phyloP scores from a whole-genome alignment of 768 basidiomycete genomes.

The Auricularia auricula-judae region DNA sequence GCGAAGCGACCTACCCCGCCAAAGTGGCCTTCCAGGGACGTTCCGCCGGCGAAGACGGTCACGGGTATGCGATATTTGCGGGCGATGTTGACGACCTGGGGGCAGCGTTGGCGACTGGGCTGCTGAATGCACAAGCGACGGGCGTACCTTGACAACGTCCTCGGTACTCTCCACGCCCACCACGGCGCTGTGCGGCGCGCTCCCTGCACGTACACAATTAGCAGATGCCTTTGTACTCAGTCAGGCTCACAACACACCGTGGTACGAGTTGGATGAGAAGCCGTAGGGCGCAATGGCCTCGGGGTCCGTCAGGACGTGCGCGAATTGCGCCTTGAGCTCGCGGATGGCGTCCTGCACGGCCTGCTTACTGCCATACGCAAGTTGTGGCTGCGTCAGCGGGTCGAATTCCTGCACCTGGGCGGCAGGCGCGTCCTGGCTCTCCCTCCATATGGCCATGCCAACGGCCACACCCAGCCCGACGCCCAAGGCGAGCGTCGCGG shows the following conservation, averaged over 20 bases:
- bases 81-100: conserved; percentile 56
- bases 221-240: background rate
- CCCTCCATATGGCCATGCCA: background rate
- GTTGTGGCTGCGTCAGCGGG: background rate
- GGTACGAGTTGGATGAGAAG: conserved; percentile 53
- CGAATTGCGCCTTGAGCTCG: conserved; percentile 8
- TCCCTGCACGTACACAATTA: background rate
- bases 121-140: background rate
- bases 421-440: background rate
- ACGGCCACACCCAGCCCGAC: conserved; percentile 1
- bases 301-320: conserved; percentile 6
- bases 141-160: conserved; percentile 53
- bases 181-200: conserved; percentile 24
- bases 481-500: background rate
- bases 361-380: background rate
- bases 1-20: conserved; percentile 41
- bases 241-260: background rate
- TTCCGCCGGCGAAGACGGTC: conserved; percentile 75
- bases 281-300: conserved; percentile 33
- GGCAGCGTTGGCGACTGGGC: background rate
- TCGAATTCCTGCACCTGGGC: background rate
- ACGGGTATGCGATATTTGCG: conserved; percentile 65
- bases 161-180: conserved; percentile 57
- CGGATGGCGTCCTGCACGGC: conserved; percentile 10
- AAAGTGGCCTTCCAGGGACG: conserved; percentile 81